Conservation (phyloP, 2,329 filamentous ascomycete genomes). For the Mycosphaerella arachidis region DNA sequence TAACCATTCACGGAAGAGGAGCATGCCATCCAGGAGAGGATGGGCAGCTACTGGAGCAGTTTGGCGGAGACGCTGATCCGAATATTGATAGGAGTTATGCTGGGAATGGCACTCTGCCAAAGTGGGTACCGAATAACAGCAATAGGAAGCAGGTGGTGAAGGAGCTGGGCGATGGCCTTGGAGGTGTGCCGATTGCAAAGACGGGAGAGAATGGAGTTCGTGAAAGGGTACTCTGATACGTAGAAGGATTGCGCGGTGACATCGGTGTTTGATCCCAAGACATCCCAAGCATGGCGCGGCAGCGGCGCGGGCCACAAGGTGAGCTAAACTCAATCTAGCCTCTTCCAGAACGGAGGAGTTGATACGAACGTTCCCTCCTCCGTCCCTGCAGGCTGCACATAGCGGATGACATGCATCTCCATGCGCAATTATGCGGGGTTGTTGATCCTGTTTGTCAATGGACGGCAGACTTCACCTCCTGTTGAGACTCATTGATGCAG, state of each 20-base stretch:
- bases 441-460: too few relatives aligned
- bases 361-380: too few relatives aligned
- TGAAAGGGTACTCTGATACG: slow-evolving; percentile 1
- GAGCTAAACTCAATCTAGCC: too few relatives aligned
- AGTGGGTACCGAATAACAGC: neutral
- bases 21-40: slow-evolving; percentile 6
- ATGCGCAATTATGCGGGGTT: too few relatives aligned
- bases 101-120: neutral
- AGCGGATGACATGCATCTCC: too few relatives aligned
- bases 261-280: neutral
- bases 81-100: slow-evolving; percentile 1
- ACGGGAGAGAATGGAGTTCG: slow-evolving; percentile 3
- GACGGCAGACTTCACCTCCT: too few relatives aligned
- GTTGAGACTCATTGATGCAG: too few relatives aligned
- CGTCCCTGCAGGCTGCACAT: too few relatives aligned
- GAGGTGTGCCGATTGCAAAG: neutral
- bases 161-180: slow-evolving; percentile 3
- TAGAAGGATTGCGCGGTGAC: neutral
- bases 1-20: slow-evolving; percentile 2
- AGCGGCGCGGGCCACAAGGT: too few relatives aligned
- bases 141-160: slow-evolving; percentile 2
- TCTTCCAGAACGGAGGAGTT: too few relatives aligned
- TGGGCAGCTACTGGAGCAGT: slow-evolving; percentile 5
- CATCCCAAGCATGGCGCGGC: too few relatives aligned
- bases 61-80: slow-evolving; percentile 9